Evolutionary conservation across 352 stramenopile species (phyloP).

Genomic region (Phytophthora ohioensis): DNA sequence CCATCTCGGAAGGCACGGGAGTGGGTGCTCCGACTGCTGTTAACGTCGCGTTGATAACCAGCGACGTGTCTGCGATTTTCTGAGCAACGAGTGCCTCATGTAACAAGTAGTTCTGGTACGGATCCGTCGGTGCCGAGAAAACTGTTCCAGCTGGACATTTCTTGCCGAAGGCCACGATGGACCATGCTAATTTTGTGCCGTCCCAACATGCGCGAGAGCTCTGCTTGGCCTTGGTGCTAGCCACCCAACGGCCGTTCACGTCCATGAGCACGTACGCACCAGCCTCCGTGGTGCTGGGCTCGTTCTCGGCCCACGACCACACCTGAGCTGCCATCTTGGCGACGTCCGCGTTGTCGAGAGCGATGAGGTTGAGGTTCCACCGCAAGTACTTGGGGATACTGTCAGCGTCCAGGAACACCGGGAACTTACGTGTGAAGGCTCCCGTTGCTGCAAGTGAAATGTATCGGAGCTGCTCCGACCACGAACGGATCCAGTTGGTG

Average conservation of each 20-base stretch:
- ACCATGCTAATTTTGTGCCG: slow-evolving; percentile 43
- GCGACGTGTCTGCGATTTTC: slow-evolving; percentile 44
- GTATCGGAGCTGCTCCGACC: slow-evolving; percentile 60
- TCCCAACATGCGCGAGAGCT: slow-evolving; percentile 55
- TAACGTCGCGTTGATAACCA: slow-evolving; percentile 56
- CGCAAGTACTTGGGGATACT: slow-evolving; percentile 62
- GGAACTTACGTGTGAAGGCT: slow-evolving; percentile 31
- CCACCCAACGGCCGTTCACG: slow-evolving; percentile 49
- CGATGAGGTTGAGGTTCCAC: slow-evolving; percentile 71
- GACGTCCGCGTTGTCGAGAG: slow-evolving; percentile 53
- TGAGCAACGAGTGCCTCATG: slow-evolving; percentile 39
- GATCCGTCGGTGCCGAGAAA: slow-evolving; percentile 48
- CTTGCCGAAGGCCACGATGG: slow-evolving; percentile 40
- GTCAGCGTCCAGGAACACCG: slow-evolving; percentile 44
- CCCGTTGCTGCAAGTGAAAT: slow-evolving; percentile 49
- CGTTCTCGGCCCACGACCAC: slow-evolving; percentile 65
- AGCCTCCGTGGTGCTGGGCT: slow-evolving; percentile 43
- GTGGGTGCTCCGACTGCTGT: slow-evolving; percentile 35
- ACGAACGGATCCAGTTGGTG: slow-evolving; percentile 57
- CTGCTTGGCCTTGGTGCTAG: slow-evolving; percentile 33
- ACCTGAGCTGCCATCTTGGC: slow-evolving; percentile 63
- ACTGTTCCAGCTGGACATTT: slow-evolving; percentile 39
- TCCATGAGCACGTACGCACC: slow-evolving; percentile 47
- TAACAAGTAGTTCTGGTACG: slow-evolving; percentile 67
- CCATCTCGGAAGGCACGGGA: slow-evolving; percentile 26